Base-by-base conservation (phyloP, 2,329 filamentous ascomycete genomes). In the Epichloe typhina region DNA sequence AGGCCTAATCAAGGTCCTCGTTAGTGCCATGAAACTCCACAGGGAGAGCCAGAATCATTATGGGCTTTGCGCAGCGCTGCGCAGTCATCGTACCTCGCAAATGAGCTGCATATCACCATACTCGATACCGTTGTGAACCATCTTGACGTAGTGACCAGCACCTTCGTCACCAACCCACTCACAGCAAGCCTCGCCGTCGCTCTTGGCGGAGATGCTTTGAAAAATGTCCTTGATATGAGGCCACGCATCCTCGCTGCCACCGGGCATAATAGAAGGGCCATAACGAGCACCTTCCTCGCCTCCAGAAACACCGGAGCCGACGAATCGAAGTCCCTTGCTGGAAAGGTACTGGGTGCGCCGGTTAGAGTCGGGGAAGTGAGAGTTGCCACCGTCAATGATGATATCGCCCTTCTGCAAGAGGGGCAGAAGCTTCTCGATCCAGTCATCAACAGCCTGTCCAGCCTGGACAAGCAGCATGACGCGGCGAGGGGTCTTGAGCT, bases 81-180 rank as follows among this genome's bases (percentile, higher is more conserved):
- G 8, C 21, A 31, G 37, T 26, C 36, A 26, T 52, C 80, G 63
- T 74, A 95, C 91, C 84, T 98, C 93, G 74, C 86, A 94, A 70
- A 98, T 98, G 66, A 98, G 81, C 80, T 98, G 93, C 93, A 98
- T 98, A 77, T 98, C 93, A 83, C 93, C 93, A 71, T 98, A 98
- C 77, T 98, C 93, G 64, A 98, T 98, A 81, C 93, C 93, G 76
- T 98, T 98, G 85, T 98, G 93, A 57, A 98, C 93, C 93, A 98
- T 98, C 87, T 98, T 98, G 79, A 98, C 91, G 80, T 96, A 98
- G 84, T 98, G 93, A 64, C 93, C 93, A 74, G 93, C 88, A 82
- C 93, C 93, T 73, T 97, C 89, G 74, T 97, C 93, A 76, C 93
- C 93, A 64, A 98, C 93, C 93, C 93, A 98, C 74, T 98, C 93